Evolutionary conservation across 441 rosid genomes (phyloP), one percentile per base, ranked within the genome.

Genomic region (Eruca vesicaria): DNA sequence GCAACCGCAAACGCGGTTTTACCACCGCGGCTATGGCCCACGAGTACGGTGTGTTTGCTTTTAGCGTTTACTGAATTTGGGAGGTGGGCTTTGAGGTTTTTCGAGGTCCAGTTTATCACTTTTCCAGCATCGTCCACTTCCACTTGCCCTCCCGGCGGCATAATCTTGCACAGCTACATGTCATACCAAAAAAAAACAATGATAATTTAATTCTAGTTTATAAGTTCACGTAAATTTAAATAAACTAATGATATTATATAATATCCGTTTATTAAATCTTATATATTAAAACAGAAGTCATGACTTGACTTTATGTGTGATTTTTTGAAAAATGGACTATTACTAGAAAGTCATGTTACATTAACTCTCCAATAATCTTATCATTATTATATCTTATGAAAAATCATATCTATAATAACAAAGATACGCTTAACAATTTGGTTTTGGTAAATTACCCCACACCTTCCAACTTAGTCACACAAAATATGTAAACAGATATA

Each of bases 11-110:
- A 87, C 31, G 87, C 88, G 8, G 66, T 72, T 70, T 82, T 75
- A n/a, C 91, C 90, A 7, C 90, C 87, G 41, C 89, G 80, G 52
- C 90, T 89, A 57, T 87, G 91, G 36, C 91, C 90, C 12, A 55
- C 78, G 9, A 87, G 80, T 16, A 81, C 75, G 9, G 86, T 48
- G 36, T 60, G 16, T 10, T 60, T 20, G 3, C 77, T 43, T 56
- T 84, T 78, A 12, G 73, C 56, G 19, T 45, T 35, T 31, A 83
- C 77, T 2, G 75, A 56, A 7, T 69, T 50, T 60, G 63, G 77
- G 11, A 89, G 84, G 4, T 57, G 28, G 7, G 71, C 38, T 28
- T 76, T 64, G 26, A 87, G 83, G 29, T 77, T 74, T 11, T 66
- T 3, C n/a, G 69, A 50, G 31, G 82, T 20, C 91, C 88, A 87